A percentile compares a stretch with the other conserved stretches of the same genome.
phyloP scores from a whole-genome alignment of 2,329 filamentous ascomycete species.

The Ophiostoma tasmaniense region DNA sequence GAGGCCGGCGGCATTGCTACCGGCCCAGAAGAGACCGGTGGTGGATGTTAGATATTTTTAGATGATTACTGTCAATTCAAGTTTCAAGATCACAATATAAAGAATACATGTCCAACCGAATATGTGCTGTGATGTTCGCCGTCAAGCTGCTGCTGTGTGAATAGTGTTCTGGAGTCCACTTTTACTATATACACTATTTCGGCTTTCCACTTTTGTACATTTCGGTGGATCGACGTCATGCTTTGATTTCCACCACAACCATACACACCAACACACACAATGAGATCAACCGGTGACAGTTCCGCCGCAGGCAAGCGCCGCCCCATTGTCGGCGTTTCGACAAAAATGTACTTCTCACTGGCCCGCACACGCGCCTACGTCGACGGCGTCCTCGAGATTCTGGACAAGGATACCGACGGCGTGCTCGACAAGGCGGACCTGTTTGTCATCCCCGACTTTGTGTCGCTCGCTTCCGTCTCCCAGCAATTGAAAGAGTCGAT shows the following conservation, averaged over 20 bases:
- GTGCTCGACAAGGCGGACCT: conserved; percentile 49
- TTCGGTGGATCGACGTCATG: neutral
- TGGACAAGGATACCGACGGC: conserved; percentile 23
- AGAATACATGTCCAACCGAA: neutral
- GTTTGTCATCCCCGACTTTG: conserved; percentile 70
- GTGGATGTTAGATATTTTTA: neutral
- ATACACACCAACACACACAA: neutral
- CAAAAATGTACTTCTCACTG: conserved; percentile 74
- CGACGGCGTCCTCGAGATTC: conserved; percentile 38
- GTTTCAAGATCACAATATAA: neutral
- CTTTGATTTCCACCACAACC: neutral
- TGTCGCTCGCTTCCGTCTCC: conserved; percentile 52
- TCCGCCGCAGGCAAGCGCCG: conserved; percentile 32
- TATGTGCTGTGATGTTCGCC: neutral
- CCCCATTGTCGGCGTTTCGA: conserved; percentile 62
- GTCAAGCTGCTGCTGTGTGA: neutral
- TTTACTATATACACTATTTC: neutral
- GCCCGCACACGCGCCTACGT: conserved; percentile 52
- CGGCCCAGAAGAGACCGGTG: conserved; percentile 16
- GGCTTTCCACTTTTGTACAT: neutral
- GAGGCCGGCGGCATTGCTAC: conserved; percentile 23
- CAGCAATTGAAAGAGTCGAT: conserved; percentile 35
- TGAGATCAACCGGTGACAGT: neutral
- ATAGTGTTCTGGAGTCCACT: neutral
- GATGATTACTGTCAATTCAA: neutral